Conservation (phyloP, 768 basidiomycete genomes). For the Leccinum rimulosum region DNA sequence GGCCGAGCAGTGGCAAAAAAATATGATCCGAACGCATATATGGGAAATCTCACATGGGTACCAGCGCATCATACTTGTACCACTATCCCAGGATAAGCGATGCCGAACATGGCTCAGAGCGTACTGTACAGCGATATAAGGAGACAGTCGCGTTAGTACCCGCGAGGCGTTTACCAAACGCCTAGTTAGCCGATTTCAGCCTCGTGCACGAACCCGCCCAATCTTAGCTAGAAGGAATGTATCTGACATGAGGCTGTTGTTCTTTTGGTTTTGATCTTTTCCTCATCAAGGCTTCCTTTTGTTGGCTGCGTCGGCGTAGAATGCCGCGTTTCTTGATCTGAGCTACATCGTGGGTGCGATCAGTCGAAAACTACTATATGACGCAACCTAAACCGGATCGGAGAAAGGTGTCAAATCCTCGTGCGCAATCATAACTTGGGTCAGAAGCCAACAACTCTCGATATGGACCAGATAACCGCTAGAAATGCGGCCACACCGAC, state of each 20-base stretch:
- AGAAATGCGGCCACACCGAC: neutral
- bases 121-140: neutral
- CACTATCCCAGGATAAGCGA: slow-evolving; percentile 1
- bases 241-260: slow-evolving; percentile 10
- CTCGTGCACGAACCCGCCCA: neutral
- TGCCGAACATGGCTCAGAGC: slow-evolving; percentile 6
- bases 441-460: neutral
- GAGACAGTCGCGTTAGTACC: neutral
- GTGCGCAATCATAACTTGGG: neutral
- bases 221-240: slow-evolving; percentile 5
- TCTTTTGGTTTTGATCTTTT: slow-evolving; percentile 1
- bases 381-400: neutral
- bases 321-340: neutral
- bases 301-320: neutral
- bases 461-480: neutral
- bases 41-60: slow-evolving; percentile 4
- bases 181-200: neutral
- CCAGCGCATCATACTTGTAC: neutral
- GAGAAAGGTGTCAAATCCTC: neutral
- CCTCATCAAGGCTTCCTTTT: slow-evolving; percentile 19
- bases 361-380: neutral
- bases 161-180: slow-evolving; percentile 12
- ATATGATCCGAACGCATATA: slow-evolving; percentile 9
- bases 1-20: neutral
- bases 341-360: neutral